Conservation (phyloP, 345 rosid species). For the Raphanus raphanistrum region DNA sequence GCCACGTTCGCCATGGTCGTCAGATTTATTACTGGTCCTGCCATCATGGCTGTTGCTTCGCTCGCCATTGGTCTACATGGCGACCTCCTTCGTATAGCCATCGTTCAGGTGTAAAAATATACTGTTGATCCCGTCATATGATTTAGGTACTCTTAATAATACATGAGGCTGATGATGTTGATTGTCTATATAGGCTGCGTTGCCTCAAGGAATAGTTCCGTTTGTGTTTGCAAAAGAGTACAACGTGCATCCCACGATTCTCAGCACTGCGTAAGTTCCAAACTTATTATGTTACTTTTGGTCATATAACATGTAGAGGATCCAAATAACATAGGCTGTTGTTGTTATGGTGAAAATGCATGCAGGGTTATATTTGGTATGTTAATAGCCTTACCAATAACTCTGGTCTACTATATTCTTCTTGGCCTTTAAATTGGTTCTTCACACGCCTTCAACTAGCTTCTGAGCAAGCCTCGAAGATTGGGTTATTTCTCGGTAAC, state of each 20-base stretch:
- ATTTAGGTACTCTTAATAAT: neutral
- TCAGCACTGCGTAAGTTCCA: slow-evolving; percentile 68
- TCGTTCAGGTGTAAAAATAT: slow-evolving; percentile 69
- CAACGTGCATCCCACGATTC: slow-evolving; percentile 81
- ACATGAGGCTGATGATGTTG: neutral
- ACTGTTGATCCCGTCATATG: neutral
- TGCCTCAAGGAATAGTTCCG: slow-evolving; percentile 91
- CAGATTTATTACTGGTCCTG: slow-evolving; percentile 91
- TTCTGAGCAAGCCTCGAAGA: slow-evolving; percentile 29
- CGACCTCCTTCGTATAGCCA: slow-evolving; percentile 79
- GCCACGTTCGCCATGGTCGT: slow-evolving; percentile 88
- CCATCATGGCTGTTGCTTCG: slow-evolving; percentile 89
- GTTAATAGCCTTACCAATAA: slow-evolving; percentile 91
- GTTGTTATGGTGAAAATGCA: slow-evolving; percentile 13
- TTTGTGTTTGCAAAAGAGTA: slow-evolving; percentile 92
- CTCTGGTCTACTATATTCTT: slow-evolving; percentile 86
- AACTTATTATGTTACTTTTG: neutral
- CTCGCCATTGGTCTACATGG: slow-evolving; percentile 83
- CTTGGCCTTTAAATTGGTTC: slow-evolving; percentile 61
- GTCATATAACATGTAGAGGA: neutral
- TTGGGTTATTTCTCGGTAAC: slow-evolving; percentile 23
- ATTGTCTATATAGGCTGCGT: slow-evolving; percentile 55
- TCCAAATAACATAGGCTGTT: neutral
- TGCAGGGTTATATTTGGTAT: slow-evolving; percentile 97
- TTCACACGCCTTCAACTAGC: slow-evolving; percentile 13